Conservation (phyloP, 495 filamentous ascomycete species). For the Lichenothelia convexa region DNA sequence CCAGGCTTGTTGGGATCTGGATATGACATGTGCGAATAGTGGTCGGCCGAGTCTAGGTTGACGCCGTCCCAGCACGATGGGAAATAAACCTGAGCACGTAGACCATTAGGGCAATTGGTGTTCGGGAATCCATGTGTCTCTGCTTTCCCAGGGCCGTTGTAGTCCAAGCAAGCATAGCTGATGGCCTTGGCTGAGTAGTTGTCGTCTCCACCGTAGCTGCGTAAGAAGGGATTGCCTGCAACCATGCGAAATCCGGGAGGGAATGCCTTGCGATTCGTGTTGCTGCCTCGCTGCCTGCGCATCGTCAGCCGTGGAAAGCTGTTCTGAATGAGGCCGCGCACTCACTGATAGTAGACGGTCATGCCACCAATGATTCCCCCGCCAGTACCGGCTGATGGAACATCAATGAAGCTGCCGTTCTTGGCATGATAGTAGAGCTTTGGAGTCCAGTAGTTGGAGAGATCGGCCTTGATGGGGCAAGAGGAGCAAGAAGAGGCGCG, state of each 20-base stretch:
- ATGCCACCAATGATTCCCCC: conserved; percentile 16
- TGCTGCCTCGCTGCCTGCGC: conserved; percentile 37
- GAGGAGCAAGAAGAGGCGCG: conserved; percentile 46
- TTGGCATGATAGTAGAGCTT: conserved; percentile 44
- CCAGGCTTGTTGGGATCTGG: conserved; percentile 26
- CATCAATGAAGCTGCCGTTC: conserved; percentile 47
- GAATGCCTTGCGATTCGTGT: conserved; percentile 45
- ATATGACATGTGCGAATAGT: conserved; percentile 41
- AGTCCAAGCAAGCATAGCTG: conserved; percentile 34
- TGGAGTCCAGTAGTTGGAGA: conserved; percentile 66
- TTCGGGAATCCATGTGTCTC: conserved; percentile 34
- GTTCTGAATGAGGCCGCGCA: conserved; percentile 8
- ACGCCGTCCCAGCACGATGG: conserved; percentile 31
- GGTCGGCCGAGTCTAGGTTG: conserved; percentile 29
- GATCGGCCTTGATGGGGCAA: conserved; percentile 43
- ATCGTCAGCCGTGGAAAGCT: conserved; percentile 24
- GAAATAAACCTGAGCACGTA: conserved; percentile 41
- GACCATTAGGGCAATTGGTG: conserved; percentile 40
- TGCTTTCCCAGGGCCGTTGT: conserved; percentile 18
- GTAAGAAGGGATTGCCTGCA: conserved; percentile 38
- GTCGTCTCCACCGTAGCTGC: conserved; percentile 27
- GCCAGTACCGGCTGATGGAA: conserved; percentile 45
- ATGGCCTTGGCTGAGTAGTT: conserved; percentile 26
- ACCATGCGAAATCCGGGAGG: conserved; percentile 60
- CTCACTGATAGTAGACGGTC: conserved; percentile 52